Evolutionary conservation across 2,329 filamentous ascomycete species (phyloP), one percentile per base, ranked within the genome.

Genomic region (Tolypocladium ovalisporum): DNA sequence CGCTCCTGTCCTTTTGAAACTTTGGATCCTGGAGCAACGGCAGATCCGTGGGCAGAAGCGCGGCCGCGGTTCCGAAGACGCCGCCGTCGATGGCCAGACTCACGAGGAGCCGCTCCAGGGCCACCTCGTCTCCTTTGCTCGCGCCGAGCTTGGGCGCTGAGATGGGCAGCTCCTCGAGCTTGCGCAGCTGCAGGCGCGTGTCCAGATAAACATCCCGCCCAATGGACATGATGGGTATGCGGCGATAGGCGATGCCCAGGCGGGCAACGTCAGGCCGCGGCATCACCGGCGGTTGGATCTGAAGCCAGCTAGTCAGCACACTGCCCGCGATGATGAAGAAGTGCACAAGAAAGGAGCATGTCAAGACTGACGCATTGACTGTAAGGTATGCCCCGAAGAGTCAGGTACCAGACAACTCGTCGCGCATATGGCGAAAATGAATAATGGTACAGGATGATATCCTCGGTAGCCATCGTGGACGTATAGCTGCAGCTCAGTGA

Each of bases 151-250:
- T 69, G 0, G 73, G 66, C 17, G 72, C 67, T 2, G 75, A 61
- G 0, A 79, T 79, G 66, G 80, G 82, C 39, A 80, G 71, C 1
- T 73, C 63, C 64, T 89, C 84, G 1, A 90, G 80, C 67, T 84
- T 86, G 32, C 70, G 70, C 24, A 90, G 69, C 63, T 90, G 89
- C 27, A 89, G 78, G 3, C 84, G 81, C 2, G 84, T 85, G 73
- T 90, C 87, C 59, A 83, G 74, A 72, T 89, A 90, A 49, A 90
- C 73, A 65, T 88, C 82, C 7, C 80, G 76, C 19, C 85, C 86
- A 62, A 89, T 83, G 27, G 82, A 73, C 54, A 90, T 70, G 54
- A 90, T 66, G 1, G 87, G 87, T 57, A 89, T 89, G 58, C 87
- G 85, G 4, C 87, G 80, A 71, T 91, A 86, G 8, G 75, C 73